Evolutionary conservation across 1,139 yeast species (phyloP), one percentile per base, ranked within the genome.

Genomic region (Debaryomyces singareniensis): DNA sequence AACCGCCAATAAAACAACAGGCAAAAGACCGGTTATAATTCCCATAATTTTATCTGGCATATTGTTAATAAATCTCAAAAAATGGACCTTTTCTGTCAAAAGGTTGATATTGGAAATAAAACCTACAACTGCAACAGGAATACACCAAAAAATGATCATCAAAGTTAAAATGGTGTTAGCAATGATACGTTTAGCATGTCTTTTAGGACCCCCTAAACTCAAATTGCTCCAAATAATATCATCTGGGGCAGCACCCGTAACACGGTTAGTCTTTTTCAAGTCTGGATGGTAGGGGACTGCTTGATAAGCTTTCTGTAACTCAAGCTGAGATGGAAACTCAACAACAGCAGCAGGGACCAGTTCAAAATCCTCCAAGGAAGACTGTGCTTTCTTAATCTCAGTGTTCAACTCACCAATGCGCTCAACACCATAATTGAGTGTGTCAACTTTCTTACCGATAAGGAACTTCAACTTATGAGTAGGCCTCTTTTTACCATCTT

Each of bases 101-200:
- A 69, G 71, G 39, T 81, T 76, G 44, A 91, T 72, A 58, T 89
- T 89, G 14, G 97, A 87, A 42, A 91, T 73, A 48, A 80, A 67
- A 78, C 97, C 97, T 33, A 91, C 96, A 53, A 86, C 85, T 2
- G 96, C 95, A 31, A 89, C 96, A 12, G 97, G 97, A 45, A 87
- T 69, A 36, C 95, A 74, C 97, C 97, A 91, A 53, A 87, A 81
- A 33, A 89, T 71, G 38, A 86, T 74, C 49, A 81, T 56, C 31
- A 68, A 55, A 15, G 73, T 61, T 38, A 73, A 61, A 31, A 71
- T 52, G 7, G 74, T 55, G 14, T 51, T 45, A 24, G 72, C 71
- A 39, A 69, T 44, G 16, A 59, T 29, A 31, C 52, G 54, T 45
- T 72, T 68, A 14, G 56, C 43, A 33, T 63, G 49, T 53, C 77